phyloP scores from a whole-genome alignment of 352 stramenopile genomes.

The Phytopythium mirpurense region DNA sequence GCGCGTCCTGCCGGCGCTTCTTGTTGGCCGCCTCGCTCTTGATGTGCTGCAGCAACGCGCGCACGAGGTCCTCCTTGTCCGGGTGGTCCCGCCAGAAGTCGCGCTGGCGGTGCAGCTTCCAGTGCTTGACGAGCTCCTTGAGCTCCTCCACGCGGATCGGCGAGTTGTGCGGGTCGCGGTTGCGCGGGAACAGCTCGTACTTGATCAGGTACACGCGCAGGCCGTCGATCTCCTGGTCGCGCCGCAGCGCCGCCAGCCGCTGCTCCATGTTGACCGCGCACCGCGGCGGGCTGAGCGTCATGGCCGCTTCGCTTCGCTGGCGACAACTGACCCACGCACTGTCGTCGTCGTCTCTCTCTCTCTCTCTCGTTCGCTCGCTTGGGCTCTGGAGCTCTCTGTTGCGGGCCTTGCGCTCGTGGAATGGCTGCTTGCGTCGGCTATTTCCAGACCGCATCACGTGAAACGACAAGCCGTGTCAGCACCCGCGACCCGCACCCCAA shows the following conservation, averaged over 20 bases:
- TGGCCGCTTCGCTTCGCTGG: slow-evolving; percentile 9
- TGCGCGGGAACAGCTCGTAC: slow-evolving; percentile 83
- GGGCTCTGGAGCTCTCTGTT: too few species aligned
- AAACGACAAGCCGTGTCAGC: slow-evolving; percentile 1
- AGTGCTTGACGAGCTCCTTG: slow-evolving; percentile 90
- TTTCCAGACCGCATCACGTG: slow-evolving; percentile 1
- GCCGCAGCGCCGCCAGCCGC: slow-evolving; percentile 63
- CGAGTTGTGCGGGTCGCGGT: slow-evolving; percentile 81
- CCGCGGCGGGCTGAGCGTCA: slow-evolving; percentile 76
- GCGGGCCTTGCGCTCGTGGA: too few species aligned
- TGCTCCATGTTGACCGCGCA: slow-evolving; percentile 86
- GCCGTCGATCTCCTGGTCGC: slow-evolving; percentile 82
- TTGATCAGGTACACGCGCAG: slow-evolving; percentile 83
- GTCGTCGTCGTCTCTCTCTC: background rate
- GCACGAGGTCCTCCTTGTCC: slow-evolving; percentile 87
- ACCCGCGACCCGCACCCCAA: too few species aligned
- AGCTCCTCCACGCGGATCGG: slow-evolving; percentile 86
- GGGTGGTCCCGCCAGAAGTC: slow-evolving; percentile 89
- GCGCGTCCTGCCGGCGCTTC: slow-evolving; percentile 69
- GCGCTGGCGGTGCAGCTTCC: slow-evolving; percentile 86
- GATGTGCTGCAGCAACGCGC: slow-evolving; percentile 81
- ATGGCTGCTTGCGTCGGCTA: background rate
- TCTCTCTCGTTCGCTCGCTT: too few species aligned
- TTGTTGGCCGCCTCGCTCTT: slow-evolving; percentile 77
- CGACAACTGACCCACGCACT: background rate